Percentiles rank a stretch among this genome's conserved stretches.
These are phyloP conservation scores for Termitomyces sp. DNA, from an alignment of 768 basidiomycete species.

Conservation along the genomic window DNA sequence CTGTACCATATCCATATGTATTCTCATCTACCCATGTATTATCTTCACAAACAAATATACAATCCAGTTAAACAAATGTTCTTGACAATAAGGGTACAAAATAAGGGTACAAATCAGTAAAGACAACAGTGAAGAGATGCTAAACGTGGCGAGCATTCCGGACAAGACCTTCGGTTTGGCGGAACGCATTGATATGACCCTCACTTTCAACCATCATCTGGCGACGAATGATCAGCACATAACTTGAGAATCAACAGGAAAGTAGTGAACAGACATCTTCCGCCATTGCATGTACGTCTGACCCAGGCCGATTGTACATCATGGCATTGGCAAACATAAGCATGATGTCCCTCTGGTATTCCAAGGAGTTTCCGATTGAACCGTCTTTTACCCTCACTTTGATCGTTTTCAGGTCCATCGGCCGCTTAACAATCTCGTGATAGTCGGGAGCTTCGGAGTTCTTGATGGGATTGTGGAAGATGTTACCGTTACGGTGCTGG, in stretches of 20 bases:
- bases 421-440: slow-evolving; percentile 86
- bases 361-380: slow-evolving; percentile 69
- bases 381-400: slow-evolving; percentile 84
- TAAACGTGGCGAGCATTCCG: slow-evolving; percentile 33
- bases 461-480: slow-evolving; percentile 90
- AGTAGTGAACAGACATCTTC: slow-evolving; percentile 64
- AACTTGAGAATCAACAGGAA: background rate
- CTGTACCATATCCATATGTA: slow-evolving; percentile 10
- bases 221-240: background rate
- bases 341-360: slow-evolving; percentile 86
- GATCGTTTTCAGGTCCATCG: slow-evolving; percentile 94
- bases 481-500: slow-evolving; percentile 81
- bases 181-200: slow-evolving; percentile 58
- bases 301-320: slow-evolving; percentile 90
- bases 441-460: slow-evolving; percentile 88
- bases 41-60: background rate
- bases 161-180: slow-evolving; percentile 72
- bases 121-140: background rate
- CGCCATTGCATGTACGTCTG: slow-evolving; percentile 86
- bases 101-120: background rate
- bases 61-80: background rate
- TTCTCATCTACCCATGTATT: background rate
- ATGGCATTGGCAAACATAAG: slow-evolving; percentile 97
- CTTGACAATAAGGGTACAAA: background rate
- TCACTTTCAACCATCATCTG: slow-evolving; percentile 80